Evolutionary conservation across 192 early-diverging fungal species (phyloP).

Genomic region (Backusella tarrabulga): DNA sequence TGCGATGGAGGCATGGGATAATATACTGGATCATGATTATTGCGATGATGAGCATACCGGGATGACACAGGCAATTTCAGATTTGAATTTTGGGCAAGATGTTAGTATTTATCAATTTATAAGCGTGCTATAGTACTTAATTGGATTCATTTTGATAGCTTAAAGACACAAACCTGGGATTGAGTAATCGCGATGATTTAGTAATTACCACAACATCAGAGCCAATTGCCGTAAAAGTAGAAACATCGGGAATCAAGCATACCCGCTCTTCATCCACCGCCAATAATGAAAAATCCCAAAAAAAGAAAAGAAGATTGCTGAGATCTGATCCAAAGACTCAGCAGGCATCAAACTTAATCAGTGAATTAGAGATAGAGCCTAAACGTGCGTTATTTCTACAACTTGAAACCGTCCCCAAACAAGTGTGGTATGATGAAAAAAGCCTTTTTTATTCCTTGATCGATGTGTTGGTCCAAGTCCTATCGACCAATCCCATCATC

Average conservation of each 20-base stretch:
- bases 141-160: not conserved
- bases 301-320: not conserved
- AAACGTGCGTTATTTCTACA: not conserved
- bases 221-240: not conserved
- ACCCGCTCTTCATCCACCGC: not conserved
- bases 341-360: not conserved
- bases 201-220: not conserved
- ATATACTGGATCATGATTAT: not conserved
- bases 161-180: not conserved
- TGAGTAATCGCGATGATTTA: not conserved
- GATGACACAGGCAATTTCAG: slow-evolving; percentile 16
- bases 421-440: not conserved
- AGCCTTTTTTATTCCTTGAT: not conserved
- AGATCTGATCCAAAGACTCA: not conserved
- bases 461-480: not conserved
- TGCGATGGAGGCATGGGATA: not conserved
- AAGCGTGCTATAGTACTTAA: not conserved
- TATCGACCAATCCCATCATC: not conserved
- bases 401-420: not conserved
- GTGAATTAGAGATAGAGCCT: not conserved
- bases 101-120: not conserved
- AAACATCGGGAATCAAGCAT: not conserved
- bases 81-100: not conserved
- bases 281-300: not conserved
- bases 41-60: not conserved